Conservation (phyloP, 164 flowering plant species). For the Hamamelis virginiana region DNA sequence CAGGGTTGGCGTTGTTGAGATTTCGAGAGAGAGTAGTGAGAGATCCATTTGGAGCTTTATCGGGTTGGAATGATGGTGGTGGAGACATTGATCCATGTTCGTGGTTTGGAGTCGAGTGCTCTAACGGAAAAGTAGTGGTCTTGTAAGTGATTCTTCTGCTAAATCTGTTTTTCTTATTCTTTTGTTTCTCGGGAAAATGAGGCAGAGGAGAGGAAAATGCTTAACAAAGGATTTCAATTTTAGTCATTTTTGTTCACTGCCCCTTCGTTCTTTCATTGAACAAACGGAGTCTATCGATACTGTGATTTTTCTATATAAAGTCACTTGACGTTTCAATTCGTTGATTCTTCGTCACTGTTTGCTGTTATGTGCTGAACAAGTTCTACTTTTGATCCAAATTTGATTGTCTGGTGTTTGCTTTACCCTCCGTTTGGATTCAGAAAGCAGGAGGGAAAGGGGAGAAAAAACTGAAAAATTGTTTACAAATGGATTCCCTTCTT, state of each 20-base stretch:
- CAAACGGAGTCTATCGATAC: no score
- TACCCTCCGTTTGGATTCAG: not conserved
- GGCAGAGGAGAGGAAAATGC: not conserved
- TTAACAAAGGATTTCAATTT: not conserved
- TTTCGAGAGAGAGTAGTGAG: conserved; percentile 41
- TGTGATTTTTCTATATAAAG: no score
- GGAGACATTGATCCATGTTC: conserved; percentile 43
- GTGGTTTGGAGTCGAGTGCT: conserved; percentile 62
- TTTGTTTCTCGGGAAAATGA: not conserved
- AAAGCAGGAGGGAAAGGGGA: no score
- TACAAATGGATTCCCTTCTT: no score
- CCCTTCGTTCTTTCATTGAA: no score
- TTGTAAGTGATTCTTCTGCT: conserved; percentile 39
- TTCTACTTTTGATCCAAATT: not conserved
- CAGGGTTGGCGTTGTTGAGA: conserved; percentile 53
- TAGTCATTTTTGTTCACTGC: no score
- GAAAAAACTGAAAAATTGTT: no score
- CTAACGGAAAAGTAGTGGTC: conserved; percentile 39
- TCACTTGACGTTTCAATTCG: no score
- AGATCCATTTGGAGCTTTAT: conserved; percentile 51
- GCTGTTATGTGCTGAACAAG: no score
- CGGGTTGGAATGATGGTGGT: conserved; percentile 32
- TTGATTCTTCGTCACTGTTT: no score
- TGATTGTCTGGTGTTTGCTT: not conserved
- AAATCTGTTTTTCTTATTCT: not conserved